Percentiles rank a stretch among this genome's conserved stretches.
Conservation (phyloP, 1,139 yeast genomes). For the Debaryomyces nepalensis region DNA sequence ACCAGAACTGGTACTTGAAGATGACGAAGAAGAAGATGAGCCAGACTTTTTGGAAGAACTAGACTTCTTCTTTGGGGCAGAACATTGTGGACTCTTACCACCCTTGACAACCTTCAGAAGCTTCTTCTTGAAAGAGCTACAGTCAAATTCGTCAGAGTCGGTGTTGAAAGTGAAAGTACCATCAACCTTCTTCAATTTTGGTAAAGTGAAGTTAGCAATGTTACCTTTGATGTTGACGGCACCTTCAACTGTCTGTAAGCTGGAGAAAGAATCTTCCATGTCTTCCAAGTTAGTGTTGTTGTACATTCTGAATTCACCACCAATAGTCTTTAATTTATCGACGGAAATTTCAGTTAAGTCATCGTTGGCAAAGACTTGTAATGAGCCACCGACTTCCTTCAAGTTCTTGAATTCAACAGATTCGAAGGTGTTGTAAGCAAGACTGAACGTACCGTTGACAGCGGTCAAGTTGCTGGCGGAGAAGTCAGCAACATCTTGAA, state of each 20-base stretch:
- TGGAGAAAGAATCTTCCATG: slow-evolving; percentile 33
- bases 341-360: slow-evolving; percentile 39
- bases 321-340: slow-evolving; percentile 38
- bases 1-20: slow-evolving; percentile 14
- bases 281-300: slow-evolving; percentile 49
- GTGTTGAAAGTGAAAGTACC: slow-evolving; percentile 49
- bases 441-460: slow-evolving; percentile 47
- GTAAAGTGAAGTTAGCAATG: slow-evolving; percentile 45
- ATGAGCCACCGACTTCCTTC: slow-evolving; percentile 44
- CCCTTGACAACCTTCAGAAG: slow-evolving; percentile 39
- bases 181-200: slow-evolving; percentile 42
- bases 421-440: slow-evolving; percentile 48
- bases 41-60: slow-evolving; percentile 24
- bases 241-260: slow-evolving; percentile 44
- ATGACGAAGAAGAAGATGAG: slow-evolving; percentile 15
- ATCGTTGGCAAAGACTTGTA: slow-evolving; percentile 50
- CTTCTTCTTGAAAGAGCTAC: slow-evolving; percentile 40
- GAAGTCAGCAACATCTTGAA: slow-evolving; percentile 45
- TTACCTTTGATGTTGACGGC: slow-evolving; percentile 48
- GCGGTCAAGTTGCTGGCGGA: slow-evolving; percentile 40
- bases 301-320: slow-evolving; percentile 49
- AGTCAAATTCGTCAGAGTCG: slow-evolving; percentile 45
- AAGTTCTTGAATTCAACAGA: slow-evolving; percentile 35
- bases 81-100: slow-evolving; percentile 53
- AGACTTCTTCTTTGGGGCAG: slow-evolving; percentile 34